These are phyloP conservation scores for Calonectria henricotiae DNA, from an alignment of 2,329 filamentous ascomycete species.

Conservation along the genomic window DNA sequence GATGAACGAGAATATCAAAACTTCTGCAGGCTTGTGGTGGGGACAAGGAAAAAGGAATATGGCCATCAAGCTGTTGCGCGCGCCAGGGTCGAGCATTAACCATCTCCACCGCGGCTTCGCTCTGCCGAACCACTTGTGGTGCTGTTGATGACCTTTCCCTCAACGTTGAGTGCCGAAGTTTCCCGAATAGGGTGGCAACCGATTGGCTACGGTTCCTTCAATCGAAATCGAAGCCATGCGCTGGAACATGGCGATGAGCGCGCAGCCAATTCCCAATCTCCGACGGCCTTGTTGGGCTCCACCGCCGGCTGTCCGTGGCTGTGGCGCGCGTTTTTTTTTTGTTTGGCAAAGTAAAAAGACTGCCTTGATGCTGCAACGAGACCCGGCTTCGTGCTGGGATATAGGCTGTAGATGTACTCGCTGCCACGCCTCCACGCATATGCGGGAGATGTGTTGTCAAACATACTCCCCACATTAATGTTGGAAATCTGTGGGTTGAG, in stretches of 20 bases:
- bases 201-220: not conserved
- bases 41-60: constrained; percentile 13
- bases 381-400: constrained; percentile 12
- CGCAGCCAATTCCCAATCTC: constrained; percentile 18
- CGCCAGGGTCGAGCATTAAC: not conserved
- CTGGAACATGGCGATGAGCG: not conserved
- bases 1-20: constrained; percentile 22
- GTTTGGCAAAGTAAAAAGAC: not conserved
- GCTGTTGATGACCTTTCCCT: not conserved
- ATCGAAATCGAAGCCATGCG: constrained; percentile 5
- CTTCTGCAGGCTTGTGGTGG: constrained; percentile 9
- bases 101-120: not conserved
- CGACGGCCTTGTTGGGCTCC: constrained; percentile 3
- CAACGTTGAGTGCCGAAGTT: constrained; percentile 17
- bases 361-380: not conserved
- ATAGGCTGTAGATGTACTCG: constrained; percentile 3
- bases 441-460: constrained; percentile 25
- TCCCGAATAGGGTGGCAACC: constrained; percentile 8
- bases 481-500: constrained; percentile 21
- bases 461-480: constrained; percentile 21
- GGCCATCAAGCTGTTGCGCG: constrained; percentile 11
- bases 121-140: not conserved
- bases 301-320: not conserved
- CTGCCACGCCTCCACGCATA: constrained; percentile 22
- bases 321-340: constrained; percentile 1